These are phyloP conservation scores for Sutorius eximius DNA, from an alignment of 1,284 basidiomycete genomes.

Conservation along the genomic window DNA sequence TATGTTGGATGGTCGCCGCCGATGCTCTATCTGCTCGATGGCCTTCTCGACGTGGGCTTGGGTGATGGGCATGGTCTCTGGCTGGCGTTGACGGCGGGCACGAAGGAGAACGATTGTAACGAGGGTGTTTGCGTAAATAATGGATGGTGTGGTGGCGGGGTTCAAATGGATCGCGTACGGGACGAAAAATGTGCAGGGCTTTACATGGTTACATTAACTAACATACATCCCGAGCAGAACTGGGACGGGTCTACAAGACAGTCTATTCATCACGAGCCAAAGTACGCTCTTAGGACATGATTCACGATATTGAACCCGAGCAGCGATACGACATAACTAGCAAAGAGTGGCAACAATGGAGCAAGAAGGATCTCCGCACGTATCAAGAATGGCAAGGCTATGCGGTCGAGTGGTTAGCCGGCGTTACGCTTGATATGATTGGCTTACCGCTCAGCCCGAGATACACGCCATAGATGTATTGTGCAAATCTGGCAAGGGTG, in stretches of 20 bases:
- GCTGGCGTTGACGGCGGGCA: slow-evolving; percentile 1
- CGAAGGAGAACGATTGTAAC: slow-evolving; percentile 1
- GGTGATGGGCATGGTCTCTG: slow-evolving; percentile 39
- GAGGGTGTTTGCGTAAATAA: slow-evolving; percentile 17
- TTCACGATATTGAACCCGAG: slow-evolving; percentile 88
- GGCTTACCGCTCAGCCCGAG: slow-evolving; percentile 77
- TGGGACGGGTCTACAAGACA: neutral
- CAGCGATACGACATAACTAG: slow-evolving; percentile 80
- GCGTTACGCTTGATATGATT: slow-evolving; percentile 6
- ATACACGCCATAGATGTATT: slow-evolving; percentile 90
- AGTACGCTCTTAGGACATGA: slow-evolving; percentile 76
- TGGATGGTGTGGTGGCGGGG: slow-evolving; percentile 24
- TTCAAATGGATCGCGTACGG: slow-evolving; percentile 25
- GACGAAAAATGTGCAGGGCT: neutral
- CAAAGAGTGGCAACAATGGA: slow-evolving; percentile 82
- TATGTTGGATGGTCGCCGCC: slow-evolving; percentile 63
- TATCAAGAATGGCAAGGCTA: slow-evolving; percentile 88
- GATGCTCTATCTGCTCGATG: slow-evolving; percentile 72
- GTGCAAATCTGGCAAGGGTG: slow-evolving; percentile 58
- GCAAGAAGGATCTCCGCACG: slow-evolving; percentile 84
- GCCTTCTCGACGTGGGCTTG: slow-evolving; percentile 67
- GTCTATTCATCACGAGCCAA: slow-evolving; percentile 51
- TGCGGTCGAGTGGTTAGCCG: slow-evolving; percentile 9
- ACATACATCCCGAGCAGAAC: neutral
- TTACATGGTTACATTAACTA: slow-evolving; percentile 17